These are phyloP conservation scores for Chaetomium cochliodes DNA, from an alignment of 495 filamentous ascomycete species.

Conservation along the genomic window DNA sequence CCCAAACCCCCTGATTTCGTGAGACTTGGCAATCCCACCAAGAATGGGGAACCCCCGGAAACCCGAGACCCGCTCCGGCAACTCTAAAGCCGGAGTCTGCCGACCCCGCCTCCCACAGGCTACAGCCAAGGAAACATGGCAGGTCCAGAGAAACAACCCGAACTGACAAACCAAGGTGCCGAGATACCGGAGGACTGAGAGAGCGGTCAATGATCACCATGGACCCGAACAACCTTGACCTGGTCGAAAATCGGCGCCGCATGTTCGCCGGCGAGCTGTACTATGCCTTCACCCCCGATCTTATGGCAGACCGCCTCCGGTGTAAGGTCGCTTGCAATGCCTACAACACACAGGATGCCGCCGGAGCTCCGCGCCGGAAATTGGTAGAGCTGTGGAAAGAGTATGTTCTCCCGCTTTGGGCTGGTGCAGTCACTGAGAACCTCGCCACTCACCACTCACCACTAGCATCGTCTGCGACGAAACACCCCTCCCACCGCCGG, in stretches of 20 bases:
- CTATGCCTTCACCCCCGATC: slow-evolving; percentile 47
- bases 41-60: too few species aligned
- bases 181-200: too few species aligned
- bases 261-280: slow-evolving; percentile 56
- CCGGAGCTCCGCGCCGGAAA: slow-evolving; percentile 54
- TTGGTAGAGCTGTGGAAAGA: slow-evolving; percentile 69
- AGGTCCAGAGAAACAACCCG: too few species aligned
- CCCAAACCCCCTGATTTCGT: too few species aligned
- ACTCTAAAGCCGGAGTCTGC: too few species aligned
- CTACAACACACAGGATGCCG: slow-evolving; percentile 56
- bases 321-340: slow-evolving; percentile 58
- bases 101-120: too few species aligned
- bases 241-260: slow-evolving; percentile 46
- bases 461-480: slow-evolving; percentile 58
- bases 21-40: too few species aligned
- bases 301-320: slow-evolving; percentile 54
- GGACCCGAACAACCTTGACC: slow-evolving; percentile 23
- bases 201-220: neutral
- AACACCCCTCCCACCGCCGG: slow-evolving; percentile 58
- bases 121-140: too few species aligned
- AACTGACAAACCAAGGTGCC: too few species aligned
- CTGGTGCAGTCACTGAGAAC: neutral
- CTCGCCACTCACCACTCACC: neutral
- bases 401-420: slow-evolving; percentile 48
- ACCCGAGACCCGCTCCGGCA: too few species aligned